A percentile compares a stretch with the other conserved stretches of the same genome.
Evolutionary conservation across 179 eudicot species (phyloP).

Genomic region (Beta corolliflora): DNA sequence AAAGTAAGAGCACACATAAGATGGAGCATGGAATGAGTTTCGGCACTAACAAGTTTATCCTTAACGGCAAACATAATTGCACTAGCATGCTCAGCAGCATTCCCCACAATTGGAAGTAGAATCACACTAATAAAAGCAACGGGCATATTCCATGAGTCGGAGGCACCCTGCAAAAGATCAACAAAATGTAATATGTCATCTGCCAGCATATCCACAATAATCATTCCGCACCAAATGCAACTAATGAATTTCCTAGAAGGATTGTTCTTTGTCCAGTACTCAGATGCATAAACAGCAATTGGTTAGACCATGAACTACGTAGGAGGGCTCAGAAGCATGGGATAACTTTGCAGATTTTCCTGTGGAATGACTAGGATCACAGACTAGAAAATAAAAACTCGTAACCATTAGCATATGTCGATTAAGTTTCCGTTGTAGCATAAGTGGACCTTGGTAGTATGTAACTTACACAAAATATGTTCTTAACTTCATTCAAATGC

Average conservation of each 20-base stretch:
- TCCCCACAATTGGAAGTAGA: conserved; percentile 93
- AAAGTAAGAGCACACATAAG: neutral
- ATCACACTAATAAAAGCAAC: conserved; percentile 88
- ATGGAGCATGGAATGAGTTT: neutral
- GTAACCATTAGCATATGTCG: too few species aligned
- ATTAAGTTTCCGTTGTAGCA: too few species aligned
- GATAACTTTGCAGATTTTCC: too few species aligned
- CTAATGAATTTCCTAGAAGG: neutral
- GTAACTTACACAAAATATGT: too few species aligned
- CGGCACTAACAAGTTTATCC: conserved; percentile 82
- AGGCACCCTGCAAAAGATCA: conserved; percentile 75
- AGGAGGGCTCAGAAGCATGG: too few species aligned
- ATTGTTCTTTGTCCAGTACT: too few species aligned
- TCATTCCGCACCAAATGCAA: neutral
- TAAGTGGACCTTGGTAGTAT: too few species aligned
- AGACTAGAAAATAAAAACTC: too few species aligned
- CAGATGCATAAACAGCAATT: too few species aligned
- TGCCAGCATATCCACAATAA: neutral
- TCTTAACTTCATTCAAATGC: too few species aligned
- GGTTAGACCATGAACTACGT: too few species aligned
- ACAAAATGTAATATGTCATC: conserved; percentile 23
- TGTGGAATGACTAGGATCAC: too few species aligned
- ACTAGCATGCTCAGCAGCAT: conserved; percentile 98
- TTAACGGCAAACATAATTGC: conserved; percentile 96
- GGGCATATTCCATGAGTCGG: conserved; percentile 76